Percentiles rank a stretch among this genome's conserved stretches.
phyloP scores from a whole-genome alignment of 1,139 yeast species.

The Kodamaea suecica region DNA sequence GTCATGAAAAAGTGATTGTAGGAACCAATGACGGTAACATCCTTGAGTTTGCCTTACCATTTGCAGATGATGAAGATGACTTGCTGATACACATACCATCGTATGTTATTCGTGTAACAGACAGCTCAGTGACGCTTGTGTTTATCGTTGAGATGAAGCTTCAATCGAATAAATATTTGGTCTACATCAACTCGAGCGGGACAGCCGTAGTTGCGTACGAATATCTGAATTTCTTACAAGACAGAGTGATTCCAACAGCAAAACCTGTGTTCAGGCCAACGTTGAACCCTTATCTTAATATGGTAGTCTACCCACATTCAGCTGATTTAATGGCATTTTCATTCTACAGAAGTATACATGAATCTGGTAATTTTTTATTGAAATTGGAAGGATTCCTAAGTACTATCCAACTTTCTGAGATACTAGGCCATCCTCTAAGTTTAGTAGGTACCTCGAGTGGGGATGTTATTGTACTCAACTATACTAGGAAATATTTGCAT shows the following conservation, averaged over 20 bases:
- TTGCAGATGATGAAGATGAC: conserved; percentile 12
- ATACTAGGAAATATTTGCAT: conserved; percentile 35
- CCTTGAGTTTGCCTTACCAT: conserved; percentile 56
- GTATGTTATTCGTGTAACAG: conserved; percentile 44
- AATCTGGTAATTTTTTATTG: conserved; percentile 28
- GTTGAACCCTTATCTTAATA: conserved; percentile 21
- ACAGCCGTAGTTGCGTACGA: conserved; percentile 41
- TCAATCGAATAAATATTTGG: conserved; percentile 25
- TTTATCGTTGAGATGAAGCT: conserved; percentile 35
- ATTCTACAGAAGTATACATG: conserved; percentile 36
- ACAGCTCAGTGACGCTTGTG: conserved; percentile 49
- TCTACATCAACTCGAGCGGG: conserved; percentile 50
- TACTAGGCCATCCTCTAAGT: conserved; percentile 57
- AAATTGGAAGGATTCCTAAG: conserved; percentile 33
- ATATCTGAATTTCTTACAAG: conserved; percentile 37
- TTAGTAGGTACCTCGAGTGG: conserved; percentile 68
- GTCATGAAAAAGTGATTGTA: conserved; percentile 47
- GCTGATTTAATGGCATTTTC: conserved; percentile 29
- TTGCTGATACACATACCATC: conserved; percentile 46
- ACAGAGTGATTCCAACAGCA: conserved; percentile 23
- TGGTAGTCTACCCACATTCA: conserved; percentile 16
- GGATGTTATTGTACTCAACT: conserved; percentile 34
- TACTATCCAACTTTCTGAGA: conserved; percentile 28
- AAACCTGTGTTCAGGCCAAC: conserved; percentile 25
- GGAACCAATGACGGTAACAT: conserved; percentile 68